Percentiles rank a stretch among this genome's conserved stretches.
Evolutionary conservation across 257 asterid species (phyloP).

Genomic region (Marsdenia floribunda): DNA sequence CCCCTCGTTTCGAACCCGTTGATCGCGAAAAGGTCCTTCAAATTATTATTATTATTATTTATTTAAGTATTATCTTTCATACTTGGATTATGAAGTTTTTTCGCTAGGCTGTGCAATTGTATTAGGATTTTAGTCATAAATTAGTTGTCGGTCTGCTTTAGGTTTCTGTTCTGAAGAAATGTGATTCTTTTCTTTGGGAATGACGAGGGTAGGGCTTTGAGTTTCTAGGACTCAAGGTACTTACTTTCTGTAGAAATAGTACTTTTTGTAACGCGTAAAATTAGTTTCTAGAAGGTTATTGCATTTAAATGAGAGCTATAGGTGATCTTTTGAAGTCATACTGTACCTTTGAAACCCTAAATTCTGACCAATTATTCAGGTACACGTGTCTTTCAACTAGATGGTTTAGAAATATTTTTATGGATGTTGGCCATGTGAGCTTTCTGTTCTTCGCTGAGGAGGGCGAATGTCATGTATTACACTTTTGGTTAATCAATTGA

Average conservation of each 20-base stretch:
- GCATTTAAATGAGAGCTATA: not conserved
- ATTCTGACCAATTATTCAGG: not conserved
- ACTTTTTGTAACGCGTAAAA: too few relatives aligned
- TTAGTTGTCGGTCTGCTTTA: not conserved
- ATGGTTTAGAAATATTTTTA: not conserved
- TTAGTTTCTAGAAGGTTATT: not conserved
- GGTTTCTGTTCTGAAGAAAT: not conserved
- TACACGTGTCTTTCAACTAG: not conserved
- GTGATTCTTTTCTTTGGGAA: not conserved
- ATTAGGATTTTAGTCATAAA: not conserved
- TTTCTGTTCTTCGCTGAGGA: not conserved
- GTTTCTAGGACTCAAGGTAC: not conserved
- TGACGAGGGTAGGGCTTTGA: not conserved
- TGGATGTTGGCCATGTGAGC: not conserved
- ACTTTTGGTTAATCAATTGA: not conserved
- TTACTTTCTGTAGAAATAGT: not conserved
- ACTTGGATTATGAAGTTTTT: not conserved
- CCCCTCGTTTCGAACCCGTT: constrained; percentile 49
- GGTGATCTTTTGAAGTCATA: not conserved
- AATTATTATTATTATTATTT: not conserved
- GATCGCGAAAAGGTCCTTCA: constrained; percentile 72
- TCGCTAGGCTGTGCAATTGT: not conserved
- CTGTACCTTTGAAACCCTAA: not conserved
- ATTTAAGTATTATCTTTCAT: not conserved
- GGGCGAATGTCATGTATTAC: not conserved